A percentile compares a stretch with the other conserved stretches of the same genome.
These are phyloP conservation scores for Rugonectria rugulosa DNA, from an alignment of 2,329 filamentous ascomycete species.

Conservation along the genomic window DNA sequence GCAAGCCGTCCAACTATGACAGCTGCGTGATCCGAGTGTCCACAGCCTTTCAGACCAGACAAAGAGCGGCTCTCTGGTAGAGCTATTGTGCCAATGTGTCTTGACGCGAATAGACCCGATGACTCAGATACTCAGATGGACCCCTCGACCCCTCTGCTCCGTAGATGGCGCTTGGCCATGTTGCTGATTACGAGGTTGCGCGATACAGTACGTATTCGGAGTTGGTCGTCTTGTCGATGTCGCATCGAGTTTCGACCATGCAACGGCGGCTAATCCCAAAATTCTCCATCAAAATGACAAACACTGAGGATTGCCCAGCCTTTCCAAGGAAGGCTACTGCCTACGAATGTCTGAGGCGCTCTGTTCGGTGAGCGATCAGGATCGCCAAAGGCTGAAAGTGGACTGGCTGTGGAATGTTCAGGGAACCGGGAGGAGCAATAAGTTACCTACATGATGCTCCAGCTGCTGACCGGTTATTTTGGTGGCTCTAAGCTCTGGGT, in stretches of 20 bases:
- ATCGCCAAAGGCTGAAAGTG: slow-evolving; percentile 21
- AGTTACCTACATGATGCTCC: too few relatives aligned
- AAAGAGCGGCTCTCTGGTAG: neutral
- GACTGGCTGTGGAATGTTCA: slow-evolving; percentile 27
- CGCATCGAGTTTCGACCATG: neutral
- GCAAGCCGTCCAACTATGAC: neutral
- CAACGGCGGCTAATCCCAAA: slow-evolving; percentile 1
- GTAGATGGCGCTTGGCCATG: slow-evolving; percentile 1
- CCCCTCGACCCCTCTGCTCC: too few relatives aligned
- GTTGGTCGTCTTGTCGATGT: neutral
- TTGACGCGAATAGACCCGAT: neutral
- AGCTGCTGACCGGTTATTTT: neutral
- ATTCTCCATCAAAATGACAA: neutral
- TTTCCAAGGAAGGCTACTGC: slow-evolving; percentile 1
- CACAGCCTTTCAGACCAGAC: neutral
- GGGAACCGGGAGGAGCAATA: slow-evolving; percentile 24
- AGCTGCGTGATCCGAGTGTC: neutral
- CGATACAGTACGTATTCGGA: neutral
- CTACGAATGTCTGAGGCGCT: neutral
- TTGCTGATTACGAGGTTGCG: neutral
- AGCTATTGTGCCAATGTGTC: neutral
- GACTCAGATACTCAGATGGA: neutral
- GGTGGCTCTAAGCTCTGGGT: neutral
- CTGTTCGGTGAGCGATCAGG: neutral
- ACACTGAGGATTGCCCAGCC: neutral